Base-by-base conservation (phyloP, 352 stramenopile genomes). In the Phytopythium litorale region DNA sequence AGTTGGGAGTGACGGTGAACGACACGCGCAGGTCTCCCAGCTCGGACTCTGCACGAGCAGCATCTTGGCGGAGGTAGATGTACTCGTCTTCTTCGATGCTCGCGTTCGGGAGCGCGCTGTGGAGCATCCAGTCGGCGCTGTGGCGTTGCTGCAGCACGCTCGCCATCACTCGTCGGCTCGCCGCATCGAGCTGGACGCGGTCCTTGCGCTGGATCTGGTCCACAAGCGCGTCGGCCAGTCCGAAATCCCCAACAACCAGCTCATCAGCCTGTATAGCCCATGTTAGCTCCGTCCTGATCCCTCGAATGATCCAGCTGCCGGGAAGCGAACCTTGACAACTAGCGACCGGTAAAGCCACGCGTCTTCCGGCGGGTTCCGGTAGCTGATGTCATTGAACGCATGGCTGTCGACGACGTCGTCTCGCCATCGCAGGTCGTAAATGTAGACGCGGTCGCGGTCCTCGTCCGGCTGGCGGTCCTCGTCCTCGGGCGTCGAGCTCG, bases 191-290 rank as follows among this genome's bases (percentile, higher is more conserved):
- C 7, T 63, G 19, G 33, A 93, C 73, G 16, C 40, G 57, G 62
- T 93, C 80, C 66, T 68, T 65, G 15, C 84, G 80, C 53, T 81
- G 51, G 55, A 91, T 91, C 59, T 89, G 81, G 54, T 88, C 78
- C n/a, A 91, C 72, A 0, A 93, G 59, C 30, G 73, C 70, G 11
- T 89, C 61, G 4, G 75, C 58, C 19, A 93, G 61, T 16, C 62
- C 67, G 52, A 90, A 91, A 7, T 89, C 81, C 0, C 84, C 84
- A 4, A 91, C 71, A 3, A 89, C 78, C 3, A 90, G 70, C 0
- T 76, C 63, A 0, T 75, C 38, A 0, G 69, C 67, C n/a, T 67
- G 30, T 8, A 53, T 43, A 32, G 21, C 5, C 19, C 19, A 46
- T 8, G 40, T 55, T 18, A 37, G 40, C 7, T n/a, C 49, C 19